phyloP scores from a whole-genome alignment of 2,329 filamentous ascomycete genomes.

The Pezicula carpinea region DNA sequence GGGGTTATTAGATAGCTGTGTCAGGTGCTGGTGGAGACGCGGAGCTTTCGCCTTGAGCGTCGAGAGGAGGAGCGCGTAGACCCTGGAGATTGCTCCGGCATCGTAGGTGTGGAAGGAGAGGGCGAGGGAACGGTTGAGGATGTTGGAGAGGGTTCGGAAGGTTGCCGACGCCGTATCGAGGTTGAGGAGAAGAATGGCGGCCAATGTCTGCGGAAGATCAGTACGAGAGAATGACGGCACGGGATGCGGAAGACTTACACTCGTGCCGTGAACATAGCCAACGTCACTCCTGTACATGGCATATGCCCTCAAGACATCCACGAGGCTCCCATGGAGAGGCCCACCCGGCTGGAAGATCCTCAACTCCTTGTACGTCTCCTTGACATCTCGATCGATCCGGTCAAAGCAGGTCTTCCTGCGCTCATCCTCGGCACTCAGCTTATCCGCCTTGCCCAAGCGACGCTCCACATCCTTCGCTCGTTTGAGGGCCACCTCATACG shows the following conservation, averaged over 20 bases:
- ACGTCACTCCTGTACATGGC: slow-evolving; percentile 79
- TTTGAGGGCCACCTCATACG: slow-evolving; percentile 65
- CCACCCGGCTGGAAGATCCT: slow-evolving; percentile 54
- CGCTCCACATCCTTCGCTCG: slow-evolving; percentile 59
- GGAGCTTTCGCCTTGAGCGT: slow-evolving; percentile 62
- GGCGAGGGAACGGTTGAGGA: slow-evolving; percentile 71
- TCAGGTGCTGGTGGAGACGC: slow-evolving; percentile 60
- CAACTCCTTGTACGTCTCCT: slow-evolving; percentile 65
- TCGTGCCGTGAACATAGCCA: slow-evolving; percentile 70
- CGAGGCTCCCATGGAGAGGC: slow-evolving; percentile 62
- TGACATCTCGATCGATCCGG: slow-evolving; percentile 59
- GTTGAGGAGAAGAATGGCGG: slow-evolving; percentile 69
- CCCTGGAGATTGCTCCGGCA: slow-evolving; percentile 60
- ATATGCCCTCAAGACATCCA: slow-evolving; percentile 74
- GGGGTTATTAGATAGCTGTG: slow-evolving; percentile 39
- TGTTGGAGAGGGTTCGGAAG: slow-evolving; percentile 70
- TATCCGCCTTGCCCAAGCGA: slow-evolving; percentile 25
- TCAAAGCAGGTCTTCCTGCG: slow-evolving; percentile 56
- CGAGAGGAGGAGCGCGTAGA: slow-evolving; percentile 65
- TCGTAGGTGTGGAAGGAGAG: slow-evolving; percentile 73
- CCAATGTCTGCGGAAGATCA: slow-evolving; percentile 52
- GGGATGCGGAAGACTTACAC: slow-evolving; percentile 49
- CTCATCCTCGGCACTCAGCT: slow-evolving; percentile 42
- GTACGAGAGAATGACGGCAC: slow-evolving; percentile 3
- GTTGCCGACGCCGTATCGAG: slow-evolving; percentile 57